Evolutionary conservation across 139 green algal species (phyloP).

Genomic region (Coelastrella sp.): DNA sequence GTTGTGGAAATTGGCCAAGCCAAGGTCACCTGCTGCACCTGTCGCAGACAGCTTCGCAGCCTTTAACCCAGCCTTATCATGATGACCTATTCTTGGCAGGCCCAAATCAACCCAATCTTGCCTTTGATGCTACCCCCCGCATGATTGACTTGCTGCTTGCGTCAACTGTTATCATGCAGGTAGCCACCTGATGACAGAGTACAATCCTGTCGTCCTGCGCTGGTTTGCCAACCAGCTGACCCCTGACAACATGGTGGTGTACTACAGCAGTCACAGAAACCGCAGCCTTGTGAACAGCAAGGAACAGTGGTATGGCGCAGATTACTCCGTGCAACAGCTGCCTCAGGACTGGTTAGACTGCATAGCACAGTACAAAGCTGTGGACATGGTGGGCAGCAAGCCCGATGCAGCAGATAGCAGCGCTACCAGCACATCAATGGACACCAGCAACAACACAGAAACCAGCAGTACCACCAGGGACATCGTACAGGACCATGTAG

Average conservation of each 20-base stretch:
- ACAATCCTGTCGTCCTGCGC: not conserved
- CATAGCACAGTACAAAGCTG: slow-evolving; percentile 2
- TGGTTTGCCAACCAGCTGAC: slow-evolving; percentile 18
- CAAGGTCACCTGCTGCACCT: not conserved
- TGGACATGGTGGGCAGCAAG: not conserved
- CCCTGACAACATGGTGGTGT: not conserved
- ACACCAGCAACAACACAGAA: too few species aligned
- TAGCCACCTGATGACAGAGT: slow-evolving; percentile 42
- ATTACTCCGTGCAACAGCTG: slow-evolving; percentile 53
- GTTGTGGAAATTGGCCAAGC: not conserved
- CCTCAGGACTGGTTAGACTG: not conserved
- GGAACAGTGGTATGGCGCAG: slow-evolving; percentile 66
- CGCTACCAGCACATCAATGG: not conserved
- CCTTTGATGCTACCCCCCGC: too few species aligned
- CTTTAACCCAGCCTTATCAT: too few species aligned
- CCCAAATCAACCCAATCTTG: too few species aligned
- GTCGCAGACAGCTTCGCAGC: too few species aligned
- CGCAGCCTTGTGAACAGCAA: not conserved
- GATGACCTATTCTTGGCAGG: too few species aligned
- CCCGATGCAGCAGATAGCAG: not conserved
- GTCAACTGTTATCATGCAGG: not conserved
- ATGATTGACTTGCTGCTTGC: too few species aligned
- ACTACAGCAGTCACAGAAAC: slow-evolving; percentile 10
- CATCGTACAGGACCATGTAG: too few species aligned
- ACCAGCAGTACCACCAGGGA: too few species aligned